Percentiles rank a stretch among this genome's conserved stretches.
Evolutionary conservation across 202 grass and related monocot species (phyloP).

Genomic region (Zoysia matrella): DNA sequence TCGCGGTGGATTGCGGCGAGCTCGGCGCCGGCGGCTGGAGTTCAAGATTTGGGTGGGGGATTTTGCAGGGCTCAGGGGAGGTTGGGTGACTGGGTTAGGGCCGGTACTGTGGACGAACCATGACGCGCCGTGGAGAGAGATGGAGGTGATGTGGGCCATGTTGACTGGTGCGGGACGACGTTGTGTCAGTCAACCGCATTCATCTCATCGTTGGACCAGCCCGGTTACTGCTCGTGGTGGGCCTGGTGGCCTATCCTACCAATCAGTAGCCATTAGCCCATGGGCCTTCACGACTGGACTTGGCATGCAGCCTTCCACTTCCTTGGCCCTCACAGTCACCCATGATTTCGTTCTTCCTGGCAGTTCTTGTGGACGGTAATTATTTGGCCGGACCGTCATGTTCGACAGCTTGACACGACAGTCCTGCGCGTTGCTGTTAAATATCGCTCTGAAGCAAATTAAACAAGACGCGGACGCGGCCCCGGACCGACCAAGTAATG

Average conservation of each 20-base stretch:
- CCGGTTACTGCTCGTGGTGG: too few relatives aligned
- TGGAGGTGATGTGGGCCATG: background rate
- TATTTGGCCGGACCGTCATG: background rate
- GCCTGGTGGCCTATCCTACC: too few relatives aligned
- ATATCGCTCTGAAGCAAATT: background rate
- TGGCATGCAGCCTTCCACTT: too few relatives aligned
- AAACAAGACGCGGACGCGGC: background rate
- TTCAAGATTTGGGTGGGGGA: slow-evolving; percentile 30
- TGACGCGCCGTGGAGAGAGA: background rate
- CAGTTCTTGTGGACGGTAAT: background rate
- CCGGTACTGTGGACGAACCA: background rate
- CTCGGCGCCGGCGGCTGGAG: slow-evolving; percentile 7
- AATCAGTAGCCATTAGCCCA: background rate
- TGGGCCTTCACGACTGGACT: background rate
- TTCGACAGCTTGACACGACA: background rate
- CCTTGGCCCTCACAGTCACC: too few relatives aligned
- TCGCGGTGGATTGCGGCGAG: slow-evolving; percentile 25
- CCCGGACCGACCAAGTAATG: too few relatives aligned
- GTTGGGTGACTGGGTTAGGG: slow-evolving; percentile 21
- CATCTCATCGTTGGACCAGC: too few relatives aligned
- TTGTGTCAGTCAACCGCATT: too few relatives aligned
- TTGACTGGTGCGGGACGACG: too few relatives aligned
- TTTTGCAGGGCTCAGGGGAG: slow-evolving; percentile 30
- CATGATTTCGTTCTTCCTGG: background rate
- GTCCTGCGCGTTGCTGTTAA: background rate